Evolutionary conservation across 805 yeast species (phyloP), one percentile per base, ranked within the genome.

Genomic region (Myxozyma neotropica): DNA sequence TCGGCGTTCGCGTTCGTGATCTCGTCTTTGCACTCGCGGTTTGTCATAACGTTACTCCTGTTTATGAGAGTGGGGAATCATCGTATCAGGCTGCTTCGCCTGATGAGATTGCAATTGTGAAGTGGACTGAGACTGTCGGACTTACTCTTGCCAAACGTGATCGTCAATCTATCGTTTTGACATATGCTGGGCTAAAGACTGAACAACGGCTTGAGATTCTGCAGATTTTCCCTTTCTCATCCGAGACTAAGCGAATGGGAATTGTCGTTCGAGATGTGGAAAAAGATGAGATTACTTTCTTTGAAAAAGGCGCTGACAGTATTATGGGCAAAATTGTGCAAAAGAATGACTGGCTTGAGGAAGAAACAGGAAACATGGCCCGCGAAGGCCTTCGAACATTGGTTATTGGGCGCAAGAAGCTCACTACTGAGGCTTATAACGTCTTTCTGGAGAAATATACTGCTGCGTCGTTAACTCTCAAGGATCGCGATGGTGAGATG

Each of bases 11-110:
- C 65, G 96, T 92, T 5, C 81, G 92, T 67, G 97, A 91, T 69
- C 77, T 94, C 63, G 83, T 91, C 0, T 73, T 84, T 0, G 88
- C 97, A 1, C 78, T 94, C 52, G 96, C 98, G 0, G 77, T 93
- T n/a, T 94, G 99, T 73, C 99, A 94, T 73, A 91, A 91, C 67
- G 99, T 94, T 29, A 95, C 99, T 0, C 99, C 99, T 0, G 85
- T 96, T 0, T 82, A 85, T 65, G 94, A 87, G 58, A 89, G 86
- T 64, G 90, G 88, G 27, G 84, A 78, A 58, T 72, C 85, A 15
- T 81, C 90, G 1, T 94, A 92, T 72, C 99, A 94, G 74, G 99
- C 99, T 0, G 97, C 98, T 0, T 92, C 97, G 0, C 99, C 99
- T 0, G 99, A 94, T 77, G 99, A 94, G 72, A 85, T 94, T 67